A percentile compares a stretch with the other conserved stretches of the same genome.
Evolutionary conservation across 1,284 basidiomycete species (phyloP).

Genomic region (Moniliophthora roreri): DNA sequence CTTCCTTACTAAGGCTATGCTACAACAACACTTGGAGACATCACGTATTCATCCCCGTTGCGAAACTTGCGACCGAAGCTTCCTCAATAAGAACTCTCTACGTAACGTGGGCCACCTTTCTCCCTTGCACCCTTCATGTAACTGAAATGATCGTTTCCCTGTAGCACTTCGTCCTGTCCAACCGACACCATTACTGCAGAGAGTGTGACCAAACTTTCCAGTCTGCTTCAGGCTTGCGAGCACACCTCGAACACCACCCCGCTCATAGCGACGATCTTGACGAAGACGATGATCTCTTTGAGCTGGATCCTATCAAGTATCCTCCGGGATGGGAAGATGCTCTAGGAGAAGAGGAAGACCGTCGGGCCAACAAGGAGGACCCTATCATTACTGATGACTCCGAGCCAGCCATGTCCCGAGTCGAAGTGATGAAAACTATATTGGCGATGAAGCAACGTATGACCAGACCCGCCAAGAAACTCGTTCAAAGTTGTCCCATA

Average conservation of each 20-base stretch:
- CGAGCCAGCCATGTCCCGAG: not conserved
- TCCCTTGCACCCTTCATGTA: not conserved
- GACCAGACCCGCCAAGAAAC: not conserved
- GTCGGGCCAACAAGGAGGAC: constrained; percentile 4
- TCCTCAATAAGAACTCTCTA: constrained; percentile 11
- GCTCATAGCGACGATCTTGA: constrained; percentile 5
- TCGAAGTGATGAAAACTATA: constrained; percentile 3
- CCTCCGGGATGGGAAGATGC: constrained; percentile 9
- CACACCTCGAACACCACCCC: constrained; percentile 6
- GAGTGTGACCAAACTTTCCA: constrained; percentile 6
- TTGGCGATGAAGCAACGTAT: constrained; percentile 10
- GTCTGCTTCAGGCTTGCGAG: constrained; percentile 2
- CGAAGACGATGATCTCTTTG: constrained; percentile 2
- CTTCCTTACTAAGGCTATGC: not conserved
- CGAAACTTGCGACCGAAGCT: constrained; percentile 9
- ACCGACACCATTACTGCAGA: constrained; percentile 8
- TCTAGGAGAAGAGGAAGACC: constrained; percentile 1
- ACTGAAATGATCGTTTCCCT: not conserved
- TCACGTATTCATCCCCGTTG: constrained; percentile 7
- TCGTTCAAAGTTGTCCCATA: constrained; percentile 9
- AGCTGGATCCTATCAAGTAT: not conserved
- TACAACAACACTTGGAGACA: constrained; percentile 1
- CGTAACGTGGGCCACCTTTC: constrained; percentile 3
- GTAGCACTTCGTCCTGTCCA: constrained; percentile 8
- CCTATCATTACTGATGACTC: not conserved